phyloP scores from a whole-genome alignment of 768 basidiomycete genomes.

The Tulasnella sp. region DNA sequence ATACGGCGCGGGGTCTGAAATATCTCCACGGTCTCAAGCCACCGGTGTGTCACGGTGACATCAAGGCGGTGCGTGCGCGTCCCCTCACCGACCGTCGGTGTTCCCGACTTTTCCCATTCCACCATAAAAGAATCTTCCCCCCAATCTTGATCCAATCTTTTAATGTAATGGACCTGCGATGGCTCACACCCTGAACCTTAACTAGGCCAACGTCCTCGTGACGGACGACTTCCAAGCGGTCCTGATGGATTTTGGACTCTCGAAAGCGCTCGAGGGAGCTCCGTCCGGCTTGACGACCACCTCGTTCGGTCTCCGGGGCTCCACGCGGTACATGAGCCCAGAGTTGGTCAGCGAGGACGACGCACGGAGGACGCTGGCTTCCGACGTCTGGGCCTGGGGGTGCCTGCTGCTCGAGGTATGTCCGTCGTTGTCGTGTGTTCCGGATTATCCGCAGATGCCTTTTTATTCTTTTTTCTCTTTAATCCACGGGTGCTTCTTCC shows the following conservation, averaged over 20 bases:
- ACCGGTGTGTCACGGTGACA: constrained; percentile 9
- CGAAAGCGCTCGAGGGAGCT: background rate
- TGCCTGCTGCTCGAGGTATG: constrained; percentile 7
- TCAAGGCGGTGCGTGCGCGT: constrained; percentile 2
- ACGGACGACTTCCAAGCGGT: background rate
- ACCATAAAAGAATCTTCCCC: background rate
- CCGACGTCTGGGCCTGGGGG: constrained; percentile 8
- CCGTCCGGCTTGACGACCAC: constrained; percentile 4
- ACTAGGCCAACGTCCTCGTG: constrained; percentile 1
- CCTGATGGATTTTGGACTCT: constrained; percentile 4
- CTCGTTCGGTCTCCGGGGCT: background rate
- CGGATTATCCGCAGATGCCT: too few relatives aligned
- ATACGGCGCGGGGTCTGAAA: background rate
- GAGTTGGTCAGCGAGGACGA: background rate
- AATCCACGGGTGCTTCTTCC: background rate
- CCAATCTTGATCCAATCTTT: background rate
- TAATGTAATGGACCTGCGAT: background rate
- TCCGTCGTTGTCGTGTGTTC: too few relatives aligned
- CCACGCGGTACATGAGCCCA: background rate
- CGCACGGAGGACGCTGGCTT: background rate
- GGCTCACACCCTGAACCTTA: background rate
- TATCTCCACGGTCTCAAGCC: constrained; percentile 3
- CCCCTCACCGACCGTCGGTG: background rate
- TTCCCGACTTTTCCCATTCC: background rate
- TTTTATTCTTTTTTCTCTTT: background rate